Percentiles rank a stretch among this genome's conserved stretches.
Evolutionary conservation across 2,329 filamentous ascomycete species (phyloP).

Genomic region (Sclerotinia trifoliorum): DNA sequence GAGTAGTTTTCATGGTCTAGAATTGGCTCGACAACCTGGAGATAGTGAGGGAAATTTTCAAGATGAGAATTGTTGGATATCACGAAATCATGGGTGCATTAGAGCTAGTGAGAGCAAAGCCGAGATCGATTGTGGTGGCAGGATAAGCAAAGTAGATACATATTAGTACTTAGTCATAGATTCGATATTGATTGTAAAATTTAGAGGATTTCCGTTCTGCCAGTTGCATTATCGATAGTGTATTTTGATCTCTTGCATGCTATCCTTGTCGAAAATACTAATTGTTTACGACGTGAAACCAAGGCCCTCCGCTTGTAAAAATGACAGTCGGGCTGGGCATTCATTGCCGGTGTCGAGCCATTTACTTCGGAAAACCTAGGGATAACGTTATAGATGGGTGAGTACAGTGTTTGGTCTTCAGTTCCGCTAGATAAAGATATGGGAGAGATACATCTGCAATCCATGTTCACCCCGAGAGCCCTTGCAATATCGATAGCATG

Average conservation of each 20-base stretch:
- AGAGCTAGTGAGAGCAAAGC: not conserved
- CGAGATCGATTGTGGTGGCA: not conserved
- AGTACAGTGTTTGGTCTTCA: not conserved
- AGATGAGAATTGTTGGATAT: not conserved
- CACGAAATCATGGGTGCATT: not conserved
- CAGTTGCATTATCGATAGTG: no score
- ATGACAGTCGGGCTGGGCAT: not conserved
- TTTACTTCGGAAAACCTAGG: not conserved
- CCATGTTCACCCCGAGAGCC: not conserved
- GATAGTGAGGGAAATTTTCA: not conserved
- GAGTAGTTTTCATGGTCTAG: not conserved
- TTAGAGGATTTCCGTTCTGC: not conserved
- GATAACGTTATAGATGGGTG: no score
- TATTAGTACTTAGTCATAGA: not conserved
- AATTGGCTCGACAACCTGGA: not conserved
- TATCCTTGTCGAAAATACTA: not conserved
- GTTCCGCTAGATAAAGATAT: not conserved
- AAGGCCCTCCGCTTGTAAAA: not conserved
- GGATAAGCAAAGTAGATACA: not conserved
- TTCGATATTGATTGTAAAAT: not conserved
- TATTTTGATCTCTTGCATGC: not conserved
- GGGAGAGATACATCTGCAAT: not conserved
- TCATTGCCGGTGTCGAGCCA: not conserved
- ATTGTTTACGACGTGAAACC: not conserved
- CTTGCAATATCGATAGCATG: not conserved